Percentiles rank a stretch among this genome's conserved stretches.
Conservation (phyloP, 345 rosid species). For the Linum trigynum region DNA sequence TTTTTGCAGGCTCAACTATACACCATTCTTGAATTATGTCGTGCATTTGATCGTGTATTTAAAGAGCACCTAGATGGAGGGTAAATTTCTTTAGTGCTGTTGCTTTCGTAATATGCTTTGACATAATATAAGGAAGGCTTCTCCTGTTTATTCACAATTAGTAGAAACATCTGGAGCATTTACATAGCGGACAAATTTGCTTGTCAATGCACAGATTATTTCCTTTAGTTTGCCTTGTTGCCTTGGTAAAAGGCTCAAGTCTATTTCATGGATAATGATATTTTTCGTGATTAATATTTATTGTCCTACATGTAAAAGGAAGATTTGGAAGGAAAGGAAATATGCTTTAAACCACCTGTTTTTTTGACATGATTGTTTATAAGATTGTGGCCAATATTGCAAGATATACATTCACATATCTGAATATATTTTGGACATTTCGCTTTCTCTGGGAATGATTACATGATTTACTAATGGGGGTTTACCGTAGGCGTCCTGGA, state of each 20-base stretch:
- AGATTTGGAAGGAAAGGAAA: no score
- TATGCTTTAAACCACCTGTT: no score
- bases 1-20: slow-evolving; percentile 78
- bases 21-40: slow-evolving; percentile 89
- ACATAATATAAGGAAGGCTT: not conserved
- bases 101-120: slow-evolving; percentile 3
- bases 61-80: slow-evolving; percentile 99
- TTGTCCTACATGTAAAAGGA: not conserved
- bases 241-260: no score
- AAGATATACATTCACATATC: no score
- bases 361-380: no score
- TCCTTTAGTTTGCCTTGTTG: no score
- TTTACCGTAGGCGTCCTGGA: slow-evolving; percentile 77
- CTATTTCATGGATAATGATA: no score
- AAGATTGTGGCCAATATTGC: no score
- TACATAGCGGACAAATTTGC: no score
- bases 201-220: no score
- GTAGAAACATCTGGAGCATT: not conserved
- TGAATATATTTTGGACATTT: no score
- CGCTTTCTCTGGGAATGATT: no score
- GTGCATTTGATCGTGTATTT: slow-evolving; percentile 95
- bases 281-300: not conserved
- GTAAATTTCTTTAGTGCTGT: slow-evolving; percentile 30
- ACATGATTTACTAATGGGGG: not conserved
- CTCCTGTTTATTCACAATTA: not conserved